These are phyloP conservation scores for Xylaria nigripes DNA, from an alignment of 495 filamentous ascomycete species.

Conservation along the genomic window DNA sequence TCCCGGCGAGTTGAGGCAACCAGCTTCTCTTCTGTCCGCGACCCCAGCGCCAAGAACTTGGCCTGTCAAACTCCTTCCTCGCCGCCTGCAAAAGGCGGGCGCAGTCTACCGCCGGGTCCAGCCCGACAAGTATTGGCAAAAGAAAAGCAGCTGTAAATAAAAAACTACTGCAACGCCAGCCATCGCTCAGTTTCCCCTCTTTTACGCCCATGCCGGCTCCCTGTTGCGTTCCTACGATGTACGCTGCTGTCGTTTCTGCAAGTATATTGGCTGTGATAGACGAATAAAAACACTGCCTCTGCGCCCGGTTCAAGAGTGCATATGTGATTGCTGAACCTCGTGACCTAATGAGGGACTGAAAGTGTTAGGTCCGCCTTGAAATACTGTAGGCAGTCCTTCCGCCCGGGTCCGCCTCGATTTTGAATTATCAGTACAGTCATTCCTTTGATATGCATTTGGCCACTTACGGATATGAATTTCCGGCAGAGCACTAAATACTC, in stretches of 20 bases:
- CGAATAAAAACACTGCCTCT: background rate
- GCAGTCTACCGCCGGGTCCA: background rate
- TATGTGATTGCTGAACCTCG: background rate
- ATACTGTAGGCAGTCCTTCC: no score
- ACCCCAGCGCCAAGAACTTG: background rate
- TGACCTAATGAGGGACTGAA: no score
- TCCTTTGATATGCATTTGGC: background rate
- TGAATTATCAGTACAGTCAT: no score
- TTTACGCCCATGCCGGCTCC: background rate
- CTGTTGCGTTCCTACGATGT: background rate
- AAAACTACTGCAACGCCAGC: background rate
- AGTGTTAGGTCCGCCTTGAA: no score
- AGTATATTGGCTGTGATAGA: background rate
- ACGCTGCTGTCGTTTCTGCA: background rate
- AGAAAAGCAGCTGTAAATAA: background rate
- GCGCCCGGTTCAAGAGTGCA: background rate
- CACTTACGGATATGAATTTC: background rate
- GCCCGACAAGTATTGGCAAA: background rate
- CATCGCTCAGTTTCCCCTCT: background rate
- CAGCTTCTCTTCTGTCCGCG: background rate
- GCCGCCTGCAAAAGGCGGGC: background rate
- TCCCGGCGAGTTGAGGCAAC: background rate
- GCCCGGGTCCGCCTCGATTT: no score
- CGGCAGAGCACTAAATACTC: background rate
- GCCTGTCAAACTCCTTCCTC: background rate